Conservation (phyloP, 306 rosid species). For the Acacia crassicarpa region DNA sequence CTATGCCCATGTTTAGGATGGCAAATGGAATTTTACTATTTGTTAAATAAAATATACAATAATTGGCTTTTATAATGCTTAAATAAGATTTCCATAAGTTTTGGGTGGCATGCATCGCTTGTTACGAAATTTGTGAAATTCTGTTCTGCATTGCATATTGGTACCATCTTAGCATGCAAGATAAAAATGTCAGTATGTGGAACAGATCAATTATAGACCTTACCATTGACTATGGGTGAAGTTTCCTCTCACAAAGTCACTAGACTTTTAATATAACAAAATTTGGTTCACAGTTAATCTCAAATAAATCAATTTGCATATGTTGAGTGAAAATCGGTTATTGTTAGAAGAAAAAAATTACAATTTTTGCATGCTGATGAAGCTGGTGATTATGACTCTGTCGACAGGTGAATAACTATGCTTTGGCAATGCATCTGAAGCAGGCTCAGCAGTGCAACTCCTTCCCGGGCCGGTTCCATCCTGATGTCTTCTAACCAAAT, state of each 20-base stretch:
- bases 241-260: not conserved
- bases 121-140: not conserved
- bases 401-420: slow-evolving; percentile 79
- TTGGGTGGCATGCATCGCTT: not conserved
- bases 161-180: not conserved
- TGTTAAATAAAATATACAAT: not conserved
- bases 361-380: slow-evolving; percentile 20
- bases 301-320: not conserved
- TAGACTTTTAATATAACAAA: not conserved
- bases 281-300: slow-evolving; percentile 13
- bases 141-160: too few species aligned
- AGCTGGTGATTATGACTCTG: slow-evolving; percentile 11
- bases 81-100: not conserved
- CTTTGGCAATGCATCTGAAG: slow-evolving; percentile 89
- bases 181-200: not conserved
- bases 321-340: not conserved
- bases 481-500: slow-evolving; percentile 69
- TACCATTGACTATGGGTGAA: not conserved
- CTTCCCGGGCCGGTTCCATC: slow-evolving; percentile 77
- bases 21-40: not conserved
- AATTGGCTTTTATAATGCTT: not conserved
- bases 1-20: not conserved
- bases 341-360: not conserved
- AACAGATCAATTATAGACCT: not conserved
- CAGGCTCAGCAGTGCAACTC: slow-evolving; percentile 85